phyloP scores from a whole-genome alignment of 495 filamentous ascomycete species.

The Letharia lupina region DNA sequence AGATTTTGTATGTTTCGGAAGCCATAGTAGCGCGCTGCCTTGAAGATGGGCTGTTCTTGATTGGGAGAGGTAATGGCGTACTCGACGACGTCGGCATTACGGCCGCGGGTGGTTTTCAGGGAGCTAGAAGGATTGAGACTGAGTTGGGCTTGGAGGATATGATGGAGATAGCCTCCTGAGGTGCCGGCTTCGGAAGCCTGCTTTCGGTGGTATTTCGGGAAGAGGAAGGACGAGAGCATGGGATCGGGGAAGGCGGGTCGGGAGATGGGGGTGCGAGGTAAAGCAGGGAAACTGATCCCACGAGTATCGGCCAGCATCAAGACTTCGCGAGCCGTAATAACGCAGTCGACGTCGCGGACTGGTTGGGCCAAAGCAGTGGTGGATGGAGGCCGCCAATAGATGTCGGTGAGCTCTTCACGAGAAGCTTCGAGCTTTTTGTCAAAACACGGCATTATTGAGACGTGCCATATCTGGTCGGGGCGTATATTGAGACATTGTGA shows the following conservation, averaged over 20 bases:
- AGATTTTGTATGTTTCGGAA: constrained; percentile 98
- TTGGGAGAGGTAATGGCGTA: constrained; percentile 50
- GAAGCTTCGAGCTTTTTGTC: constrained; percentile 98
- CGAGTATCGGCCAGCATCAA: constrained; percentile 77
- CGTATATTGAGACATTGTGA: constrained; percentile 59
- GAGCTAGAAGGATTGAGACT: constrained; percentile 57
- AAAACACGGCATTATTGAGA: constrained; percentile 96
- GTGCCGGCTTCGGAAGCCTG: constrained; percentile 51
- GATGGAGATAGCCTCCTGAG: constrained; percentile 81
- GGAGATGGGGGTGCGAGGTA: constrained; percentile 45
- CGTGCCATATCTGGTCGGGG: constrained; percentile 80
- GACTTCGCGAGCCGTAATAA: constrained; percentile 90
- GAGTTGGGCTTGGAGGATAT: constrained; percentile 66
- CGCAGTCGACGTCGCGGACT: constrained; percentile 88
- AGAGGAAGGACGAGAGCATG: constrained; percentile 61
- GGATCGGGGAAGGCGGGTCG: constrained; percentile 57
- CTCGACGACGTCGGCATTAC: constrained; percentile 85
- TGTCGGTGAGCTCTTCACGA: constrained; percentile 80
- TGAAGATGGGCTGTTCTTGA: constrained; percentile 56
- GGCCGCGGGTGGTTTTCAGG: constrained; percentile 61
- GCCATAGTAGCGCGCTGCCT: constrained; percentile 85
- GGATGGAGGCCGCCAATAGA: constrained; percentile 50
- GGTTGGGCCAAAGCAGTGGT: constrained; percentile 31
- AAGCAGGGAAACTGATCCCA: constrained; percentile 58
- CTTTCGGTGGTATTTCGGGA: constrained; percentile 34